Conservation (phyloP, 2,329 filamentous ascomycete species). For the Chrysoporthe puriensis region DNA sequence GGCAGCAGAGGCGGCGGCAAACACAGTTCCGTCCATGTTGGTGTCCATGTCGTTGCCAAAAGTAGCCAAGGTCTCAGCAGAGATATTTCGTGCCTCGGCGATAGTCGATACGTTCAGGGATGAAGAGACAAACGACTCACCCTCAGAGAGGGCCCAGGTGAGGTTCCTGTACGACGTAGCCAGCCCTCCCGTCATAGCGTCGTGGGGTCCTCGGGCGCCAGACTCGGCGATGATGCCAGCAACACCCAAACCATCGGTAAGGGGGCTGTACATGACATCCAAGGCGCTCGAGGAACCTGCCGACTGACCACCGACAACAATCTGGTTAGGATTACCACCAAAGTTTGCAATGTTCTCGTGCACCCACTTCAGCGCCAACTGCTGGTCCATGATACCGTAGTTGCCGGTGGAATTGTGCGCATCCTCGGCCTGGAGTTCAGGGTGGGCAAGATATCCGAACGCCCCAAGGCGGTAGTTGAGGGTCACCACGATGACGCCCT, state of each 20-base stretch:
- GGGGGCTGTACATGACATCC: slow-evolving; percentile 26
- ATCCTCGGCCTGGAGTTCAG: slow-evolving; percentile 47
- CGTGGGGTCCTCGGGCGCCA: slow-evolving; percentile 38
- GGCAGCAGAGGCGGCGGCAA: not conserved
- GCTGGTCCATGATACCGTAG: slow-evolving; percentile 71
- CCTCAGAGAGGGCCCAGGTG: slow-evolving; percentile 29
- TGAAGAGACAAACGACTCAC: slow-evolving; percentile 28
- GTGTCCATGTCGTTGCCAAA: not conserved
- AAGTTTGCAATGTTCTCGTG: slow-evolving; percentile 67
- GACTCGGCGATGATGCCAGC: slow-evolving; percentile 33
- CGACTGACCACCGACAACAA: not conserved
- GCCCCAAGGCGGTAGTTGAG: slow-evolving; percentile 78
- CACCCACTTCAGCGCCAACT: slow-evolving; percentile 71
- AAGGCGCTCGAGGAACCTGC: not conserved
- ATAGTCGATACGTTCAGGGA: not conserved
- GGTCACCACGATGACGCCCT: slow-evolving; percentile 69
- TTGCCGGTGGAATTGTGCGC: slow-evolving; percentile 53
- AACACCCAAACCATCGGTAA: not conserved
- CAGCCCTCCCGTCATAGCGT: slow-evolving; percentile 34
- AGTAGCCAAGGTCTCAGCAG: slow-evolving; percentile 17
- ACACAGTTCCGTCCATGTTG: not conserved
- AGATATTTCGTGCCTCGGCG: slow-evolving; percentile 16
- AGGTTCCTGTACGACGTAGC: slow-evolving; percentile 35
- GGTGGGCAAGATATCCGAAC: slow-evolving; percentile 70
- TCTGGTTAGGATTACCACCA: slow-evolving; percentile 63